Base-by-base conservation (phyloP, 805 yeast species). In the Suhomyces canberraensis region DNA sequence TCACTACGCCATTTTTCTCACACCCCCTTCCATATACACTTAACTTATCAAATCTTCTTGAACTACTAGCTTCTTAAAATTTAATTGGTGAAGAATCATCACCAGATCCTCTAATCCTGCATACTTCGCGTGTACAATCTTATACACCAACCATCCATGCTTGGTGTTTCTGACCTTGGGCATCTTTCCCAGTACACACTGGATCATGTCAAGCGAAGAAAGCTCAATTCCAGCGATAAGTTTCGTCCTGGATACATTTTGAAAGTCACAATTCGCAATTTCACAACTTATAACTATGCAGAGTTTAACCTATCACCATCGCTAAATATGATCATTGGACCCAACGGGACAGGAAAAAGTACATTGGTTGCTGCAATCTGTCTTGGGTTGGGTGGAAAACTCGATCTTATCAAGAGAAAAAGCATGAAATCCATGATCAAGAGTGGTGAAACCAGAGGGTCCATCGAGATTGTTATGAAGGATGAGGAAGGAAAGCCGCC, bases 291-390 rank as follows among this genome's bases (percentile, higher is more conserved):
- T 55, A 51, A 78, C 1, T 60, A 73, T 31, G 79, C 85, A 0
- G 89, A 82, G 57, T 88, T 87, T 58, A 69, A 71, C 26, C 72
- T 91, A 39, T 84, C 91, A 0, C 96, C 97, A 0, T 70, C 81
- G 2, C 69, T 93, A 54, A 93, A 93, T 54, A 78, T 93, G 81
- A 84, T 93, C 40, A 83, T 93, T 36, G 98, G 97, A 0, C 97
- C 97, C 9, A 93, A 93, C 56, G 99, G 99, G 24, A 78, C 95
- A 0, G 98, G 98, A 5, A 93, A 93, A 52, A 81, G 93, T 25
- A 88, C 98, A 0, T 77, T 93, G 50, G 90, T 93, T 3, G 86
- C 96, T 42, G 98, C 96, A 0, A 77, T 91, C 1, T 91, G 95
- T 54, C 67, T 93, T 22, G 95, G 96, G 0, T 63, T 93, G 13